A percentile compares a stretch with the other conserved stretches of the same genome.
Conservation (phyloP, 176 grass and related monocot species). For the Zoysia japonica region DNA sequence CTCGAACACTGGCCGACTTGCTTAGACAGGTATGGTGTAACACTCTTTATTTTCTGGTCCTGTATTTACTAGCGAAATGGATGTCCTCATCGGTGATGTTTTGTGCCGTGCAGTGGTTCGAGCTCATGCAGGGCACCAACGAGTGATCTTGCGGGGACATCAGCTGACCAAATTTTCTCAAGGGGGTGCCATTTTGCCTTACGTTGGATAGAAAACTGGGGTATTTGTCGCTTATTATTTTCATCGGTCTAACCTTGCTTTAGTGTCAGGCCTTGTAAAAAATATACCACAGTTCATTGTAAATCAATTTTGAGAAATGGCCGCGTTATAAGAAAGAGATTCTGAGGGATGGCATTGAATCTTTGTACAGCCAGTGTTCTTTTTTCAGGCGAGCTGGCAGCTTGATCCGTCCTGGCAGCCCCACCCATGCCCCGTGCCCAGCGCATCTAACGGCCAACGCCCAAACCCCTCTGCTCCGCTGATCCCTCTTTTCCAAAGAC, state of each 20-base stretch:
- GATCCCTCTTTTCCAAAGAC: not conserved
- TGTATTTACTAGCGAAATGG: not conserved
- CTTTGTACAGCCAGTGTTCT: too few relatives aligned
- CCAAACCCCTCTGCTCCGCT: not conserved
- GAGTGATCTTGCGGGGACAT: conserved; percentile 45
- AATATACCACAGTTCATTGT: conserved; percentile 28
- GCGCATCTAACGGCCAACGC: not conserved
- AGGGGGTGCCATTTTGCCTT: not conserved
- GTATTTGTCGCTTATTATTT: not conserved
- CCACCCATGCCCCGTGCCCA: not conserved
- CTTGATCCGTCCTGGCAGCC: not conserved
- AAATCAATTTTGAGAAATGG: conserved; percentile 12
- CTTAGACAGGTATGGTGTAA: conserved; percentile 76
- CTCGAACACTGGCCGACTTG: conserved; percentile 83
- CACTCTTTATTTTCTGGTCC: not conserved
- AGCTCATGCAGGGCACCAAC: conserved; percentile 74
- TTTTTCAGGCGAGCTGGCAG: not conserved
- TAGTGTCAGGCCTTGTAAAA: conserved; percentile 28
- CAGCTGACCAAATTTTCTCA: not conserved
- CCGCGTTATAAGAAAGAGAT: too few relatives aligned
- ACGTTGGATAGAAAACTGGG: conserved; percentile 11
- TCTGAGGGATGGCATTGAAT: too few relatives aligned
- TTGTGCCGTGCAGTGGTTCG: conserved; percentile 81
- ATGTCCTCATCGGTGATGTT: conserved; percentile 20
- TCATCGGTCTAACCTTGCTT: not conserved